Conservation (phyloP, 257 asterid genomes). For the Solanum piurae region DNA sequence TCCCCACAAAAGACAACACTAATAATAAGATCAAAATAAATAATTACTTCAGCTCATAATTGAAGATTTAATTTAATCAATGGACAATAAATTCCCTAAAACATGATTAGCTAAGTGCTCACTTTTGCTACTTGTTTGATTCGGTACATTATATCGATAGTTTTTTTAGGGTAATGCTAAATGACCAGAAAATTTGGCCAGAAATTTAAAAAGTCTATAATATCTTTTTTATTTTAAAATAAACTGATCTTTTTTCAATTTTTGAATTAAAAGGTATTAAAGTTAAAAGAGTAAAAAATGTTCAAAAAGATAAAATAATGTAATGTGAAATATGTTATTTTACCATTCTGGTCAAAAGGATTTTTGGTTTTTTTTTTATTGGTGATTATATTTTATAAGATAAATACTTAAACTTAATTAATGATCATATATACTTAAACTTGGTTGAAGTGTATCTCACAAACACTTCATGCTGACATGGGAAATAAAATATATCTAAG, state of each 20-base stretch:
- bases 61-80: background rate
- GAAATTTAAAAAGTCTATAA: no score
- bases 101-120: slow-evolving; percentile 11
- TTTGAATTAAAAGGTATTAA: no score
- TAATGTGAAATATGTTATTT: no score
- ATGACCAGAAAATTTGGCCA: no score
- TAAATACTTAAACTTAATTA: no score
- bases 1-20: slow-evolving; percentile 24
- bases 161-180: background rate
- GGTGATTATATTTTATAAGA: background rate
- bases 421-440: background rate
- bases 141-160: background rate
- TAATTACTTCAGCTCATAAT: slow-evolving; percentile 1
- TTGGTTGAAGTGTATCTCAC: background rate
- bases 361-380: background rate
- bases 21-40: background rate
- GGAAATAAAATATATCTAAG: no score
- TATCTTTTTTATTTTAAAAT: no score
- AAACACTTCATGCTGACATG: background rate
- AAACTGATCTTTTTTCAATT: no score
- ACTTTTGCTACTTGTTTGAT: background rate
- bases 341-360: no score
- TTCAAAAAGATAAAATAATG: no score
- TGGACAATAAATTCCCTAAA: background rate
- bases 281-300: no score